phyloP scores from a whole-genome alignment of 306 rosid species.

The Senna siamea region DNA sequence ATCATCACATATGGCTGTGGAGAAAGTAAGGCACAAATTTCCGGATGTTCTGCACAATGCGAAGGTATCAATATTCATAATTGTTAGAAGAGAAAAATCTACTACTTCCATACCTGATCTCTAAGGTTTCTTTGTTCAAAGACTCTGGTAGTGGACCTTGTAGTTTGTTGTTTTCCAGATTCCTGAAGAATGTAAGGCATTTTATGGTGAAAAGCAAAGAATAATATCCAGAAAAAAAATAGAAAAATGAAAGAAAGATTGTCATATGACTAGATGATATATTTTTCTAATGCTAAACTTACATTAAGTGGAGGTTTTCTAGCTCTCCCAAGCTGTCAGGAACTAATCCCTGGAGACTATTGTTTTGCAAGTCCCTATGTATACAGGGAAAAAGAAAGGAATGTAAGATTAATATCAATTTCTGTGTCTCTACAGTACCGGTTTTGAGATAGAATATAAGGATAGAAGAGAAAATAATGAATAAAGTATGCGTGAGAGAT shows the following conservation, averaged over 20 bases:
- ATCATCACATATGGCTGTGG: constrained; percentile 63
- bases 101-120: constrained; percentile 63
- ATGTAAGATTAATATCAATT: constrained; percentile 22
- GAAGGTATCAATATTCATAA: constrained; percentile 33
- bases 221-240: constrained; percentile 2
- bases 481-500: background rate
- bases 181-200: constrained; percentile 52
- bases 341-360: constrained; percentile 68
- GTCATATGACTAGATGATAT: constrained; percentile 1
- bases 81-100: background rate
- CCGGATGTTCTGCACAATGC: constrained; percentile 72
- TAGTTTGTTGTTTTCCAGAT: constrained; percentile 82
- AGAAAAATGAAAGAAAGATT: background rate
- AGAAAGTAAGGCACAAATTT: constrained; percentile 77
- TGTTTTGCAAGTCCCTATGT: constrained; percentile 83
- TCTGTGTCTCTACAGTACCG: background rate
- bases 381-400: constrained; percentile 12
- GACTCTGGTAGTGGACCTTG: constrained; percentile 80
- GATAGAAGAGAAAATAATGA: background rate
- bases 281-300: constrained; percentile 40
- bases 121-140: constrained; percentile 71
- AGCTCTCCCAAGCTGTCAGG: constrained; percentile 91
- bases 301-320: constrained; percentile 81
- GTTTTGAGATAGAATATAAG: constrained; percentile 1
- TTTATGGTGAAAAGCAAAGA: constrained; percentile 14